Percentiles rank a stretch among this genome's conserved stretches.
Conservation (phyloP, 306 rosid genomes). For the Trifolium repens region DNA sequence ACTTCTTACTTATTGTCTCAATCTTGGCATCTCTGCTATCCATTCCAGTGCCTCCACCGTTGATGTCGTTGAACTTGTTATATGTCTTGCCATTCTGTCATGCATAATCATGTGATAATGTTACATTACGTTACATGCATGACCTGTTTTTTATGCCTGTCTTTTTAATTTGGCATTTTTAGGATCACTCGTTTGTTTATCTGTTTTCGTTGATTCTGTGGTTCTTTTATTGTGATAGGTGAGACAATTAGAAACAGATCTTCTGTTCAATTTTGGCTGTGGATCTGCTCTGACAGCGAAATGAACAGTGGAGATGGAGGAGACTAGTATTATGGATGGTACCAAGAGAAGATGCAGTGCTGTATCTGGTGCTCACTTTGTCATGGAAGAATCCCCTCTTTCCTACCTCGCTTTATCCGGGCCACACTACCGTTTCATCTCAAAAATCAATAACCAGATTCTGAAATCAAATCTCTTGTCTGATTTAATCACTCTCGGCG, state of each 20-base stretch:
- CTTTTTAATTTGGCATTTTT: not conserved
- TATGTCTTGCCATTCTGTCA: conserved; percentile 21
- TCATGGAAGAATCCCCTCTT: conserved; percentile 94
- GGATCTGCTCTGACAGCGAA: conserved; percentile 86
- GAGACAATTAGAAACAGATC: conserved; percentile 79
- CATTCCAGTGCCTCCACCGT: conserved; percentile 65
- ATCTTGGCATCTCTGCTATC: conserved; percentile 74
- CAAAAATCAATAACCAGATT: conserved; percentile 22
- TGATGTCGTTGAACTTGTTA: conserved; percentile 61
- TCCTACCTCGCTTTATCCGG: conserved; percentile 89
- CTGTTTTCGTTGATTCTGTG: not conserved
- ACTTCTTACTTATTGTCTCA: conserved; percentile 78
- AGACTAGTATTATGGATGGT: conserved; percentile 96
- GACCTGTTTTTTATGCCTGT: not conserved
- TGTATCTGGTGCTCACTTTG: conserved; percentile 92
- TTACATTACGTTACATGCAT: not conserved
- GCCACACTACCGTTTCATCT: too few species aligned
- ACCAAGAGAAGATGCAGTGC: conserved; percentile 83
- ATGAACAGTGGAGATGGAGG: conserved; percentile 84
- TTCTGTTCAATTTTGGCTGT: conserved; percentile 84
- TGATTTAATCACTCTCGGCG: conserved; percentile 61
- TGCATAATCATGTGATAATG: not conserved
- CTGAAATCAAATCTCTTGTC: conserved; percentile 52
- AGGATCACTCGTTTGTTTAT: not conserved
- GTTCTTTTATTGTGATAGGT: conserved; percentile 50